Base-by-base conservation (phyloP, 148 eudicot species). In the Rhododendron ovatum region DNA sequence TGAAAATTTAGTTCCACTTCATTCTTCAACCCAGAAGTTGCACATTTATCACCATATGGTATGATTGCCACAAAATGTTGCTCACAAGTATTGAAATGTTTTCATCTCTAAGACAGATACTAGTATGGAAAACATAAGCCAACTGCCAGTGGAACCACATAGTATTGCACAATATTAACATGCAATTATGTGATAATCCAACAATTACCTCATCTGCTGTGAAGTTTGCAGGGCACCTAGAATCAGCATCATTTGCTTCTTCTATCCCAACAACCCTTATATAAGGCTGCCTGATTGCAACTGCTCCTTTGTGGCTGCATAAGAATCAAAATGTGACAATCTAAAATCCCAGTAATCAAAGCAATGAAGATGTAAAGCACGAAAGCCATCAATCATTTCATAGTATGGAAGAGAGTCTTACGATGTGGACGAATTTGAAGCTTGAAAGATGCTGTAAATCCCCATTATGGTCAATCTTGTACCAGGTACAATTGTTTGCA, bases 401-500 rank as follows among this genome's bases (percentile, higher is more conserved):
- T 37, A 14, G 30, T 3, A 28, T 37, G 43, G 51, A 41, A 63
- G 65, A 76, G 18, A 80, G 15, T 18, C 94, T 85, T 92, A 98
- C 99, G 93, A 87, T 77, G 96, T 86, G 55, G 98, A 84, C 20
- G 99, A 89, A 90, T 92, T 95, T 47, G 96, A 86, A 81, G 98
- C 95, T 92, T 95, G 98, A 86, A 95, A 98, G 76, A 98, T 94
- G 45, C 99, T 98, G 88, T 95, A 95, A 85, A 95, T 98, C 50
- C 99, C 99, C 98, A 98, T 92, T 78, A 98, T 87, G 33, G 98
- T 95, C 86, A 98, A 91, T 86, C 99, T 91, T 84, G 98, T 95
- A 37, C 99, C 99, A 53, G 99, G 99, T 77, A 95, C 98, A 86
- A 98, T 95, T 51, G 99, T 95, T 91, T 98, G 99, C 77, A 98